Conservation (phyloP, 2,329 filamentous ascomycete species). For the Aureobasidium sp. region DNA sequence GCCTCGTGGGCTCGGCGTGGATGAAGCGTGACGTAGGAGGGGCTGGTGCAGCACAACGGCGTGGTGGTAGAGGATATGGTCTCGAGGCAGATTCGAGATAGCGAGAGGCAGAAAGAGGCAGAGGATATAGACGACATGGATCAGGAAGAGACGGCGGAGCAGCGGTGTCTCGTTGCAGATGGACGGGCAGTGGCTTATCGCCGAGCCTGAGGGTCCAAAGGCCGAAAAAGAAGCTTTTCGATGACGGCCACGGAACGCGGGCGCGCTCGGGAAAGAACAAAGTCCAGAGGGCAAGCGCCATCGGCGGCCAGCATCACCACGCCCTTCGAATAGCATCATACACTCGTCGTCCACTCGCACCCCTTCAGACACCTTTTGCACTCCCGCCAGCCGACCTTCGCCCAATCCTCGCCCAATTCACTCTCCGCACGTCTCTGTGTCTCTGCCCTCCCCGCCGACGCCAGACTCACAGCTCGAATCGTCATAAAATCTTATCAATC, state of each 20-base stretch:
- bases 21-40: neutral
- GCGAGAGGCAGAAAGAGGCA: neutral
- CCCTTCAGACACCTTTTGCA: neutral
- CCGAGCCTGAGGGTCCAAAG: neutral
- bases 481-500: constrained; percentile 8
- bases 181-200: neutral
- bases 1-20: neutral
- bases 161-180: neutral
- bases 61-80: neutral
- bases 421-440: neutral
- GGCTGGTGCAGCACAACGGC: neutral
- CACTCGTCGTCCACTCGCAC: neutral
- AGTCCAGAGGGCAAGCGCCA: neutral
- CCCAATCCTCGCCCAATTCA: neutral
- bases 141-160: neutral
- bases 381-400: too few species aligned
- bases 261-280: neutral
- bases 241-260: neutral
- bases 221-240: neutral
- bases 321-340: neutral
- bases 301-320: neutral
- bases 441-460: neutral
- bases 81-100: neutral
- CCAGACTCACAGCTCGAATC: neutral
- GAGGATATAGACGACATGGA: neutral